Percentiles rank a stretch among this genome's conserved stretches.
These are phyloP conservation scores for Suillus brevipes DNA, from an alignment of 768 basidiomycete species.

Conservation along the genomic window DNA sequence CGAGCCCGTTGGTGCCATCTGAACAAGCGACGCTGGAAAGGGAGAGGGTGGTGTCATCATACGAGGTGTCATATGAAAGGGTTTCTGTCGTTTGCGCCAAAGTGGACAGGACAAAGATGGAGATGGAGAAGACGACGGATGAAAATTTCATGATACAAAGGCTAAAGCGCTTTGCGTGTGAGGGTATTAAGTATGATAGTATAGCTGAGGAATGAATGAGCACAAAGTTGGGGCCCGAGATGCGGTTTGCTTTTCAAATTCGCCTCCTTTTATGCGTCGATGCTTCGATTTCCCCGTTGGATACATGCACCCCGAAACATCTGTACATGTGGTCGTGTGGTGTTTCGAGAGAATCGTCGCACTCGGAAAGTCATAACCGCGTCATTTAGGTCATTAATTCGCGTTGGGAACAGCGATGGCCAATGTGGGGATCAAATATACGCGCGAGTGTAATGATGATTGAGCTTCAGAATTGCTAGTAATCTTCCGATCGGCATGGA, in stretches of 20 bases:
- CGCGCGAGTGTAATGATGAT: not conserved
- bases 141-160: constrained; percentile 30
- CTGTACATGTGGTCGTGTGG: not conserved
- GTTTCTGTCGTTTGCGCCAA: constrained; percentile 25
- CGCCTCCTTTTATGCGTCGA: constrained; percentile 21
- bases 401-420: not conserved
- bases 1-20: constrained; percentile 37
- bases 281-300: constrained; percentile 12
- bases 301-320: constrained; percentile 10
- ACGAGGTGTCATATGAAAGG: constrained; percentile 39
- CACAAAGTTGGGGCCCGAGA: not conserved
- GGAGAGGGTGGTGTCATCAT: constrained; percentile 32
- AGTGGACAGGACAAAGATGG: constrained; percentile 19
- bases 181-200: not conserved
- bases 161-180: not conserved
- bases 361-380: constrained; percentile 8
- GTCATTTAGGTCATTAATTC: not conserved
- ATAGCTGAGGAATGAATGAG: not conserved
- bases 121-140: constrained; percentile 16
- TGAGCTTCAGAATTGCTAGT: not conserved
- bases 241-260: not conserved
- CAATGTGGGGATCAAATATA: not conserved
- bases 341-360: constrained; percentile 1
- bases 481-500: not conserved
- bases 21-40: constrained; percentile 39